These are phyloP conservation scores for Curvularia eragrostidis DNA, from an alignment of 2,329 filamentous ascomycete species.

Conservation along the genomic window DNA sequence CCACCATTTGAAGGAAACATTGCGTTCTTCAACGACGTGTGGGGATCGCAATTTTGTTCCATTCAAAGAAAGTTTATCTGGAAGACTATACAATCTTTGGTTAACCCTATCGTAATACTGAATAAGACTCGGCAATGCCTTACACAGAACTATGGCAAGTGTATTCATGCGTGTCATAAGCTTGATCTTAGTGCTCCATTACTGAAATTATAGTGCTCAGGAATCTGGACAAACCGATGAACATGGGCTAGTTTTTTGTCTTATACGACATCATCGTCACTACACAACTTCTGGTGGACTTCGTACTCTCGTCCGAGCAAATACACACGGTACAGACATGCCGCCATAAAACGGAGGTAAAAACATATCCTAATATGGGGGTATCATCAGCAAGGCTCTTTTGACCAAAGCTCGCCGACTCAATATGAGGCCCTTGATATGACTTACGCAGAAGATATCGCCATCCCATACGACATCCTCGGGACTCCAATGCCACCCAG, in stretches of 20 bases:
- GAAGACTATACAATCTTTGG: not conserved
- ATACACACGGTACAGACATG: slow-evolving; percentile 26
- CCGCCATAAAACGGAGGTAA: slow-evolving; percentile 13
- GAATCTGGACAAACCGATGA: too few species aligned
- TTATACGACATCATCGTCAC: not conserved
- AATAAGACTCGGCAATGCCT: not conserved
- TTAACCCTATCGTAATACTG: not conserved
- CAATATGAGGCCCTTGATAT: not conserved
- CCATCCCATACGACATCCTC: slow-evolving; percentile 17
- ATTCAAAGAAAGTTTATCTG: not conserved
- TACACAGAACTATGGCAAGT: not conserved
- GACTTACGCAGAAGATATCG: slow-evolving; percentile 24
- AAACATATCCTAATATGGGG: slow-evolving; percentile 20
- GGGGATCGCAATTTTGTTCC: not conserved
- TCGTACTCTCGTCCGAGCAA: slow-evolving; percentile 16
- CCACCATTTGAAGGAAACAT: not conserved
- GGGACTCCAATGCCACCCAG: slow-evolving; percentile 11
- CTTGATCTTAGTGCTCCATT: not conserved
- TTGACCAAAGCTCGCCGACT: too few species aligned
- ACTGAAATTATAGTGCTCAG: not conserved
- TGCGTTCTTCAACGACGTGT: not conserved
- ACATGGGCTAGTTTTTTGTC: not conserved
- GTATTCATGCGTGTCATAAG: not conserved
- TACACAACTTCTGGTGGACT: not conserved
- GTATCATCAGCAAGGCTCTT: not conserved